A percentile compares a stretch with the other conserved stretches of the same genome.
Evolutionary conservation across 2,329 filamentous ascomycete genomes (phyloP).

Genomic region (Aspergillus transmontanensis): DNA sequence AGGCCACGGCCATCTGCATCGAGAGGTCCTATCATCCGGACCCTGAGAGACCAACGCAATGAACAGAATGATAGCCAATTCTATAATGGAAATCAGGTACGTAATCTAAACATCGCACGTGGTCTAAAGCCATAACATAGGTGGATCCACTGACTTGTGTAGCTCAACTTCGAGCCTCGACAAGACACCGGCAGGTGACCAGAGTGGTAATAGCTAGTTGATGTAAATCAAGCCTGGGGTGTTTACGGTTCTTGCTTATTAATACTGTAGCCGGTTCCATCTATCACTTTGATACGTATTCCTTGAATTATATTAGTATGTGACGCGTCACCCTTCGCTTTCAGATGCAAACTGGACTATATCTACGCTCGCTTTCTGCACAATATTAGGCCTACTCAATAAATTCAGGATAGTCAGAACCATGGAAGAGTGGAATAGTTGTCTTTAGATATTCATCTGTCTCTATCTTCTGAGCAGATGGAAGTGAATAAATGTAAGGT

Average conservation of each 20-base stretch:
- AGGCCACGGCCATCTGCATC: conserved; percentile 19
- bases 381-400: neutral
- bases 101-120: conserved; percentile 28
- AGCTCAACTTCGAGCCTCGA: conserved; percentile 29
- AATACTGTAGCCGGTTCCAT: neutral
- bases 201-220: neutral
- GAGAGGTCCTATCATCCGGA: conserved; percentile 49
- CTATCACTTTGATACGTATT: neutral
- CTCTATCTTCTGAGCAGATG: conserved; percentile 10
- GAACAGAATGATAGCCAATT: conserved; percentile 67
- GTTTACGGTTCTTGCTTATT: neutral
- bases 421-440: conserved; percentile 22
- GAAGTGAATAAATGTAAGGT: conserved; percentile 7
- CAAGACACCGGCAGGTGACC: conserved; percentile 16
- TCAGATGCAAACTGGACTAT: neutral
- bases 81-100: conserved; percentile 89
- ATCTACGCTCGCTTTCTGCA: neutral
- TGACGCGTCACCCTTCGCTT: neutral
- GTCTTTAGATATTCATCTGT: conserved; percentile 14
- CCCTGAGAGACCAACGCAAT: conserved; percentile 57
- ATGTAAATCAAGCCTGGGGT: neutral
- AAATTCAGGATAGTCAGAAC: neutral
- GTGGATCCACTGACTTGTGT: conserved; percentile 1
- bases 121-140: neutral
- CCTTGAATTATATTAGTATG: neutral